Evolutionary conservation across 129 eudicot genomes (phyloP).

Genomic region (Lactuca saligna): DNA sequence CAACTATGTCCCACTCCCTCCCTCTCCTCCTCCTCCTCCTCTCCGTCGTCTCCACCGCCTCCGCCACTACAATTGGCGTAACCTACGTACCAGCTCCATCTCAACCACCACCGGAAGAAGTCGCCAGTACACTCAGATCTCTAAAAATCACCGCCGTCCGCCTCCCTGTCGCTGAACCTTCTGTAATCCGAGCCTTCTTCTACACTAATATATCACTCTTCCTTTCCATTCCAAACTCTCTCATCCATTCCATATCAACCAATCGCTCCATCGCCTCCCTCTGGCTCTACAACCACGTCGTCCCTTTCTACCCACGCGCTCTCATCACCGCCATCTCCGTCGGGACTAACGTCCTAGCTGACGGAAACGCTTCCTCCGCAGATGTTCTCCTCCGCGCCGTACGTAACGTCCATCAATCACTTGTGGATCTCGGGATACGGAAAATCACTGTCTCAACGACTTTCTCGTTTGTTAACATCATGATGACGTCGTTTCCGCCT

Average conservation of each 20-base stretch:
- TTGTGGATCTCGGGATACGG: constrained; percentile 55
- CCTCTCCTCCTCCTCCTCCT: constrained; percentile 26
- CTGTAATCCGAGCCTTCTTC: constrained; percentile 28
- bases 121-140: constrained; percentile 33
- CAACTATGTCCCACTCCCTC: constrained; percentile 22
- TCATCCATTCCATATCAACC: constrained; percentile 47
- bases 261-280: constrained; percentile 55
- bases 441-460: constrained; percentile 70
- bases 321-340: constrained; percentile 60
- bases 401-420: constrained; percentile 51
- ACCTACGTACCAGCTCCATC: constrained; percentile 43
- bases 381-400: constrained; percentile 54
- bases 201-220: constrained; percentile 29
- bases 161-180: constrained; percentile 24
- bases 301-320: constrained; percentile 76
- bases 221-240: constrained; percentile 26
- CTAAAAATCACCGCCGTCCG: constrained; percentile 24
- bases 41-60: constrained; percentile 27
- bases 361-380: constrained; percentile 33
- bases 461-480: constrained; percentile 48
- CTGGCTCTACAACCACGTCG: constrained; percentile 63
- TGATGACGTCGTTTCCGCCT: constrained; percentile 69
- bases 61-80: constrained; percentile 57
- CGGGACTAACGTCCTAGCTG: constrained; percentile 44
- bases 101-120: constrained; percentile 49